These are phyloP conservation scores for Dothiorella sarmentorum DNA, from an alignment of 2,329 filamentous ascomycete species.

Conservation along the genomic window DNA sequence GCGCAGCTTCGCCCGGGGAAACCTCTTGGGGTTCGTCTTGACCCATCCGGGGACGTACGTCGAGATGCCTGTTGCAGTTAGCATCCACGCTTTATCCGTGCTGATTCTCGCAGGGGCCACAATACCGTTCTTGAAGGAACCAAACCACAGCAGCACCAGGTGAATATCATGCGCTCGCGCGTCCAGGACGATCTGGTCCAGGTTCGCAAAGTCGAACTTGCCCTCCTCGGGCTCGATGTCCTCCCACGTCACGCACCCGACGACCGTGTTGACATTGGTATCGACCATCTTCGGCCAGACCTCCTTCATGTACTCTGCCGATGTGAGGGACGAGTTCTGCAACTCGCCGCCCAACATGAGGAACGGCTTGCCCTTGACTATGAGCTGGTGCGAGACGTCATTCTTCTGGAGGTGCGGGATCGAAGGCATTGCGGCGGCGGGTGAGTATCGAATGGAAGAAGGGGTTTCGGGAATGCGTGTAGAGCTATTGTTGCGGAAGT, in stretches of 20 bases:
- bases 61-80: slow-evolving; percentile 26
- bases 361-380: slow-evolving; percentile 45
- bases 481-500: background rate
- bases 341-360: slow-evolving; percentile 46
- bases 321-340: slow-evolving; percentile 48
- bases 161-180: slow-evolving; percentile 39
- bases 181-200: slow-evolving; percentile 40
- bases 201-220: slow-evolving; percentile 41
- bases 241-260: slow-evolving; percentile 48
- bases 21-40: slow-evolving; percentile 32
- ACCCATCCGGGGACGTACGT: slow-evolving; percentile 42
- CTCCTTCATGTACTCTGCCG: slow-evolving; percentile 43
- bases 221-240: slow-evolving; percentile 46
- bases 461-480: slow-evolving; percentile 2
- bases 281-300: slow-evolving; percentile 44
- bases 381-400: slow-evolving; percentile 35
- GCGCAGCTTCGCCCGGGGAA: slow-evolving; percentile 31
- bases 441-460: background rate
- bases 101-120: slow-evolving; percentile 21
- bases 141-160: slow-evolving; percentile 47
- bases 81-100: background rate
- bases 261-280: slow-evolving; percentile 44
- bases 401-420: slow-evolving; percentile 27
- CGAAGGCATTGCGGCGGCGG: background rate
- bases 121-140: slow-evolving; percentile 47